Evolutionary conservation across 2,329 filamentous ascomycete genomes (phyloP), one percentile per base, ranked within the genome.

Genomic region (Talaromyces piceae): DNA sequence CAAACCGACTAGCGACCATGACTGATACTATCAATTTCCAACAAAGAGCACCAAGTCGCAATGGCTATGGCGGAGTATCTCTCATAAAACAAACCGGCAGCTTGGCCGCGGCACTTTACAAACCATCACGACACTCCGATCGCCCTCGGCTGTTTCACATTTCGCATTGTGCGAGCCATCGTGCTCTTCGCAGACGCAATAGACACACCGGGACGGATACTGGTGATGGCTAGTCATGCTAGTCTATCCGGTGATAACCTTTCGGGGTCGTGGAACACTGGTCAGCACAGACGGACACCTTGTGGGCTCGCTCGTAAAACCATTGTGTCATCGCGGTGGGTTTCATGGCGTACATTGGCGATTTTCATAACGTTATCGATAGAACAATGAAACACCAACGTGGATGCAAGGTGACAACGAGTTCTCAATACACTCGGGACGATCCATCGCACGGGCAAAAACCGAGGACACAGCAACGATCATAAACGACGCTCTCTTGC

Each of bases 251-350:
- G 39, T 23, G 22, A 23, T 12, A 43, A 43, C 11, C 7, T 18
- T 18, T 18, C 33, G 33, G 4, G 16, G 26, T 28, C 26, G 26
- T 28, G 6, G 9, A 18, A 20, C 9, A 37, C n/a, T 37, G 7
- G 33, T 20, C 33, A n/a, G 33, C 33, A 20, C n/a, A n/a, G 33
- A 3, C 39, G 4, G 25, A 22, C 39, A 43, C 39, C 39, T 43
- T 43, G 39, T 43, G 39, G 39, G 39, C 18, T 43, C 39, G 20
- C 23, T 43, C 22, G 39, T 43, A 43, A 43, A 43, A 41, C 23
- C 4, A 12, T 6, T 25, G n/a, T 22, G 39, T 43, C 39, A 25
- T 25, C 22, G 11, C 8, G 22, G 39, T 43, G 39, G 39, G 39
- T 25, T 43, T 12, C 11, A 43, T 25, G 11, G 39, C 22, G 39